These are phyloP conservation scores for Leptosphaerulina australis DNA, from an alignment of 2,329 filamentous ascomycete species.

Conservation along the genomic window DNA sequence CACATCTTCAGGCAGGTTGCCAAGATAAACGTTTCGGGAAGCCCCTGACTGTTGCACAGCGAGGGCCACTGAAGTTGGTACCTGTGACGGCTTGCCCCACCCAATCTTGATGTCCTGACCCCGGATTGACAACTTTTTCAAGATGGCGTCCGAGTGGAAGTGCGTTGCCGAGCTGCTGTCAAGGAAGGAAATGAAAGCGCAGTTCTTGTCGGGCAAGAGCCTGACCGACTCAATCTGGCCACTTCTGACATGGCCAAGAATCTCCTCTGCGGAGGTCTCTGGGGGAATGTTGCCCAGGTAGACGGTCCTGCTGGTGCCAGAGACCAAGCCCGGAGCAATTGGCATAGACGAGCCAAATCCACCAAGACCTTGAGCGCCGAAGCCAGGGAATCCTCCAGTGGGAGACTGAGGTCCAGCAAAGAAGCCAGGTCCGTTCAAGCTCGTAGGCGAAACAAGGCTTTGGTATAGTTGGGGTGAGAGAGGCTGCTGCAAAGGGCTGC, in stretches of 20 bases:
- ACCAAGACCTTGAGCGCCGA: conserved; percentile 64
- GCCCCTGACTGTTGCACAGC: conserved; percentile 97
- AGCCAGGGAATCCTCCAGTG: conserved; percentile 72
- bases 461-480: conserved; percentile 86
- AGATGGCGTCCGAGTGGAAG: conserved; percentile 98
- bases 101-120: conserved; percentile 99
- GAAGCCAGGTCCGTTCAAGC: conserved; percentile 80
- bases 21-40: conserved; percentile 95
- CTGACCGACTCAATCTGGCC: conserved; percentile 99
- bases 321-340: conserved; percentile 78
- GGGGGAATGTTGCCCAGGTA: conserved; percentile 98
- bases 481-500: conserved; percentile 71
- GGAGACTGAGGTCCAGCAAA: conserved; percentile 84
- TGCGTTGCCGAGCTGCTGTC: conserved; percentile 97
- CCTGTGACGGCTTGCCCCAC: conserved; percentile 98
- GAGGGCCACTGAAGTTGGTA: conserved; percentile 94
- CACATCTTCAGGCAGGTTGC: conserved; percentile 88
- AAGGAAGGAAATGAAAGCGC: conserved; percentile 98
- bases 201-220: conserved; percentile 97
- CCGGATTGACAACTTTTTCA: conserved; percentile 99
- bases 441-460: conserved; percentile 82
- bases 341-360: conserved; percentile 75
- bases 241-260: conserved; percentile 92
- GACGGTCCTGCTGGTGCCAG: conserved; percentile 92
- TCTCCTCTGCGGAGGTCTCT: conserved; percentile 95